Percentiles rank a stretch among this genome's conserved stretches.
These are phyloP conservation scores for Kodamaea plutei DNA, from an alignment of 1,139 yeast species.

Conservation along the genomic window DNA sequence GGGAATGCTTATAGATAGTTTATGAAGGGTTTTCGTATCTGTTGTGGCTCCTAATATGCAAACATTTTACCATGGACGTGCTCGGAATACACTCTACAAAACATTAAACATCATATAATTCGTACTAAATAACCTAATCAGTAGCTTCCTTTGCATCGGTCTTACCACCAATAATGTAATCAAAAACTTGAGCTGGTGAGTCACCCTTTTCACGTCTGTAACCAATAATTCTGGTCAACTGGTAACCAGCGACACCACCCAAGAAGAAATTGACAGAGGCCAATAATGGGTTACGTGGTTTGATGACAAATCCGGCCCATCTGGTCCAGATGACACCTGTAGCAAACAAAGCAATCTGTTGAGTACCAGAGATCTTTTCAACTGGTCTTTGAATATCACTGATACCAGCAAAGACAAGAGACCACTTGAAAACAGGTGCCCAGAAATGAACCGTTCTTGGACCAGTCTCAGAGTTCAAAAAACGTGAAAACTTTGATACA, in stretches of 20 bases:
- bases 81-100: no score
- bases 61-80: no score
- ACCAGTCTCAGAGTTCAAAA: conserved; percentile 84
- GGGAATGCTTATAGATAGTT: conserved; percentile 14
- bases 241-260: conserved; percentile 86
- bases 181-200: conserved; percentile 47
- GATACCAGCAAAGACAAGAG: conserved; percentile 85
- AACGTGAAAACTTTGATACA: conserved; percentile 64
- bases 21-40: no score
- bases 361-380: conserved; percentile 87
- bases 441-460: conserved; percentile 95
- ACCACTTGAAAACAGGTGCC: conserved; percentile 75
- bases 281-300: conserved; percentile 78
- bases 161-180: conserved; percentile 55
- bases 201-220: conserved; percentile 56
- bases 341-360: conserved; percentile 82
- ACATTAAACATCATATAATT: no score
- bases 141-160: conserved; percentile 10
- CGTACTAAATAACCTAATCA: background rate
- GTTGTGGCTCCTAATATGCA: no score
- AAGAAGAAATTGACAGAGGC: conserved; percentile 94
- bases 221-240: conserved; percentile 63
- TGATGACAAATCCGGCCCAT: conserved; percentile 89
- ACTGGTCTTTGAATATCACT: conserved; percentile 87
- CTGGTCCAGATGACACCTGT: conserved; percentile 98